Base-by-base conservation (phyloP, 2,329 filamentous ascomycete species). In the Aspergillus puulaauensis region DNA sequence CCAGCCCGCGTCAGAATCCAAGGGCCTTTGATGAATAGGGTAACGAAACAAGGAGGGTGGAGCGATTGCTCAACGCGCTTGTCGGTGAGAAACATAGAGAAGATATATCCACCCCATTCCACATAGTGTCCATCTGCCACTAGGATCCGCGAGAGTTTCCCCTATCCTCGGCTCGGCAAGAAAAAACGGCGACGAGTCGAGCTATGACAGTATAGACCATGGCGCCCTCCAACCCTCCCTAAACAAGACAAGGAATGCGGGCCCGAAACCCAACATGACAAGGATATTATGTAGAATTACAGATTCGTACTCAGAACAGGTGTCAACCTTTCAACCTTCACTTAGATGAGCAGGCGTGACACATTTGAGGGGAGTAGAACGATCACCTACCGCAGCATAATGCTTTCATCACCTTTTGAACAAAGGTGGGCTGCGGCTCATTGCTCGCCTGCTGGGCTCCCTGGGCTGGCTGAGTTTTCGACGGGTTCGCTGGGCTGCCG, bases 351-450 rank as follows among this genome's bases (percentile, higher is more conserved):
- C 56, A 58, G 62, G 57, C 50, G 57, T 57, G 57, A 57, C 51
- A 58, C 41, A 19, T 4, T 37, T 17, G 24, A 17, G 45, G 53
- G 27, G 15, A 44, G 50, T 51, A 59, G 59, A 57, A 61, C 39
- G 52, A 63, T 71, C 69, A 77, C 74, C 69, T 78, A 84, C 91
- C 91, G 79, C 93, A 98, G 86, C 93, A 98, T 58, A 97, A 81
- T 59, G 87, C 85, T 82, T 95, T 96, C 85, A 93, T 89, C 73
- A 97, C 82, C 82, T 97, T 97, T 79, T 96, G 90, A 79, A 93
- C 87, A 63, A 91, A 90, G 58, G 88, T 89, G 46, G 87, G 89
- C 73, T 93, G 90, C 65, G 87, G 82, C 73, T 95, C 89, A 67
- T 83, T 79, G 64, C 75, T 76, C 45, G 81, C 80, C 63, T 83